Percentiles rank a stretch among this genome's conserved stretches.
phyloP scores from a whole-genome alignment of 2,329 filamentous ascomycete species.

The Diplodia sapinea region DNA sequence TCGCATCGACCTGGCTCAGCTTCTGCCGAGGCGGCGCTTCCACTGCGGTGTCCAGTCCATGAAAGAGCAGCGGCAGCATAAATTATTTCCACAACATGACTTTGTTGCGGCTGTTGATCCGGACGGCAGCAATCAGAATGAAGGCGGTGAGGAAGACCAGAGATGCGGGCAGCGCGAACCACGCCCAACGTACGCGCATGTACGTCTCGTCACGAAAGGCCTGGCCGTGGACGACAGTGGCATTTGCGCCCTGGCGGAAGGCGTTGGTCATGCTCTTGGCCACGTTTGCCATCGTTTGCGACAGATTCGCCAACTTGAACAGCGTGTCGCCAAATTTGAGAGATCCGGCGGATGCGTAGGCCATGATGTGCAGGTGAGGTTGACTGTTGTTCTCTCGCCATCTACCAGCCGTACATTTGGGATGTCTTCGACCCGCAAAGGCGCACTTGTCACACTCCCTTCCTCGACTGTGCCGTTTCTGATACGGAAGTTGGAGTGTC shows the following conservation, averaged over 20 bases:
- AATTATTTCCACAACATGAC: background rate
- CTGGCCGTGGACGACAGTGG: background rate
- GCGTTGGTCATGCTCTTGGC: background rate
- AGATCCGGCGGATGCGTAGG: too few relatives aligned
- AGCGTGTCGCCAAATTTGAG: background rate
- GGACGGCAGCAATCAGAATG: background rate
- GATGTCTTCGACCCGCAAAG: too few relatives aligned
- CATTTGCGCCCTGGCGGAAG: background rate
- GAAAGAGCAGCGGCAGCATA: background rate
- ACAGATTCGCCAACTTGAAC: background rate
- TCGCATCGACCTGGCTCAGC: background rate
- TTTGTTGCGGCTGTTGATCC: background rate
- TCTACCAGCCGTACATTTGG: too few relatives aligned
- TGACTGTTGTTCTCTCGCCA: too few relatives aligned
- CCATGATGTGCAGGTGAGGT: too few relatives aligned
- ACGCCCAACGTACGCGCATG: background rate
- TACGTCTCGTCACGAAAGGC: background rate
- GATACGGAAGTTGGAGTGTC: too few relatives aligned
- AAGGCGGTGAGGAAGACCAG: background rate
- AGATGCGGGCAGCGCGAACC: background rate
- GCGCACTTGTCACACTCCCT: too few relatives aligned
- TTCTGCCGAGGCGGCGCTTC: background rate
- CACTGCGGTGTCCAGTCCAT: background rate
- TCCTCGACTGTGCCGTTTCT: too few relatives aligned
- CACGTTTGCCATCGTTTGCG: background rate